Evolutionary conservation across 1,284 basidiomycete genomes (phyloP).

Genomic region (Trichosporon sp.): DNA sequence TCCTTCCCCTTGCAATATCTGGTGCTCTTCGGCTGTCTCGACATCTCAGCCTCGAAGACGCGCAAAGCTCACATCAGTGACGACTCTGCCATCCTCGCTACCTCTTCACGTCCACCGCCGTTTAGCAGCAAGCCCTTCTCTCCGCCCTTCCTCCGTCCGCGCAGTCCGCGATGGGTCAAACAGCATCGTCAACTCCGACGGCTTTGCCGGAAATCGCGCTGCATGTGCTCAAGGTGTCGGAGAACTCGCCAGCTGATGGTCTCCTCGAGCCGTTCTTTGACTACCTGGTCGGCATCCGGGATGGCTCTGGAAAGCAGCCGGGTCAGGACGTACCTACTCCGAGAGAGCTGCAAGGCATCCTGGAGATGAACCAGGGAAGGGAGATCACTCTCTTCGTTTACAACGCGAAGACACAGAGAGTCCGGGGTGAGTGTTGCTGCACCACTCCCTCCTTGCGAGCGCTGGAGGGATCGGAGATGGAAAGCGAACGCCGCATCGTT

Average conservation of each 20-base stretch:
- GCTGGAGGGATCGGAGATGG: no score
- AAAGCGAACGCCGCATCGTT: not conserved
- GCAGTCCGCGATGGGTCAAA: slow-evolving; percentile 39
- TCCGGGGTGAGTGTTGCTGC: slow-evolving; percentile 69
- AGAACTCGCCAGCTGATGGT: slow-evolving; percentile 78
- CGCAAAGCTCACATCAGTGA: not conserved
- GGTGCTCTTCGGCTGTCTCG: no score
- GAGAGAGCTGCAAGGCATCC: slow-evolving; percentile 67
- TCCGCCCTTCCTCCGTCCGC: not conserved
- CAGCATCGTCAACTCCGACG: slow-evolving; percentile 32
- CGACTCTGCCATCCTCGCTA: not conserved
- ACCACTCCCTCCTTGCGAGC: no score
- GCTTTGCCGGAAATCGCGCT: slow-evolving; percentile 55
- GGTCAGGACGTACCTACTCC: slow-evolving; percentile 56
- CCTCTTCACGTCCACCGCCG: not conserved
- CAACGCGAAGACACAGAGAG: slow-evolving; percentile 79
- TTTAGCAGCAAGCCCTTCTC: not conserved
- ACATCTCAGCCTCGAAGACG: no score
- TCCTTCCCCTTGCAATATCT: no score
- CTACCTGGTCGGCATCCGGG: slow-evolving; percentile 88
- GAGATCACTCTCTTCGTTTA: slow-evolving; percentile 75
- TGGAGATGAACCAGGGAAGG: slow-evolving; percentile 80
- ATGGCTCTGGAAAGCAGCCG: not conserved
- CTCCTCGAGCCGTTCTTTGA: slow-evolving; percentile 95
- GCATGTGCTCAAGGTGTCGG: slow-evolving; percentile 78